Percentiles rank a stretch among this genome's conserved stretches.
Evolutionary conservation across 768 basidiomycete species (phyloP).

Genomic region (Pseudohyphozyma bogoriensis): DNA sequence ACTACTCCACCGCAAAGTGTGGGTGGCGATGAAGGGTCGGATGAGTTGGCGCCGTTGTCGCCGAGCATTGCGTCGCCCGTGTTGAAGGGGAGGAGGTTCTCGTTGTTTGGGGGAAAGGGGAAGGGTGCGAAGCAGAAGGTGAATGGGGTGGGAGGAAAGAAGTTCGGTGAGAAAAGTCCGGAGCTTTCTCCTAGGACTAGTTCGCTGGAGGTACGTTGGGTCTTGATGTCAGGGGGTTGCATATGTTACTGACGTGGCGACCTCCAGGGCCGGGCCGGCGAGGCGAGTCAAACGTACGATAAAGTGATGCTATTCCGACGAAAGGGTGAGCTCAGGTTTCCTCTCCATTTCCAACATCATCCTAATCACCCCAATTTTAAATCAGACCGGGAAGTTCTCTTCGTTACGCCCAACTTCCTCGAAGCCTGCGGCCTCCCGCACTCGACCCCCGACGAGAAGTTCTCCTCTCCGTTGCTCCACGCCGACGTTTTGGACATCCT

Average conservation of each 20-base stretch:
- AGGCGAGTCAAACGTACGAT: conserved; percentile 12
- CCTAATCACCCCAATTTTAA: no score
- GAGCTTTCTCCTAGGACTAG: background rate
- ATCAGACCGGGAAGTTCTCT: conserved; percentile 15
- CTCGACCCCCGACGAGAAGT: conserved; percentile 6
- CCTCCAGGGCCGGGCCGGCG: conserved; percentile 1
- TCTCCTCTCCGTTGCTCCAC: conserved; percentile 12
- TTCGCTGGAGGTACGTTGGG: background rate
- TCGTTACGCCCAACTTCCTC: conserved; percentile 11
- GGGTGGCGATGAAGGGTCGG: background rate
- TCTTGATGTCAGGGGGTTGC: background rate
- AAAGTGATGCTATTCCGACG: conserved; percentile 12
- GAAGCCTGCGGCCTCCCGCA: conserved; percentile 15
- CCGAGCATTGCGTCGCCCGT: no score
- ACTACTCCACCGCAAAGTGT: background rate
- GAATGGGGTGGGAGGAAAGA: background rate
- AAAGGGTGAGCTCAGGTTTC: background rate
- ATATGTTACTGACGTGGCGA: background rate
- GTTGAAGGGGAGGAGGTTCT: no score
- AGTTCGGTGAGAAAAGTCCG: background rate
- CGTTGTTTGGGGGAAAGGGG: no score
- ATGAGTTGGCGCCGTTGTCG: background rate
- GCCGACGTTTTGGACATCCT: conserved; percentile 14
- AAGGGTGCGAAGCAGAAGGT: background rate
- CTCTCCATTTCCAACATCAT: background rate